Conservation (phyloP, 768 basidiomycete genomes). For the Mrakia hoshinonis region DNA sequence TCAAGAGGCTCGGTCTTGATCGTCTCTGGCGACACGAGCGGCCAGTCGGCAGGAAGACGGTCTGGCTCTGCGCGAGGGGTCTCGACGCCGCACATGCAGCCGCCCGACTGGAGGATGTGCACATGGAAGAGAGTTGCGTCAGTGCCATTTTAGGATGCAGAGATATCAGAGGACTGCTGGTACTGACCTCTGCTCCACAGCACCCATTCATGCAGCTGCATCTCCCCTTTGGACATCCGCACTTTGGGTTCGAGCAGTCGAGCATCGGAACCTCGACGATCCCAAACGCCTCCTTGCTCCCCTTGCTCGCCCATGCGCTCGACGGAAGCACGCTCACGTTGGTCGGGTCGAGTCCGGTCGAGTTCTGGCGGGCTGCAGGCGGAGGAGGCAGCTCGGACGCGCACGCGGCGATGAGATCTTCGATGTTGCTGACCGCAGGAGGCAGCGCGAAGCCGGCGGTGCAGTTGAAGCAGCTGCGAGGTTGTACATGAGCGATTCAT, state of each 20-base stretch:
- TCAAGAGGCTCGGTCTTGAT: no score
- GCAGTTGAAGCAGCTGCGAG: conserved; percentile 36
- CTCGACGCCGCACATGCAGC: not conserved
- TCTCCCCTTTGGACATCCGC: conserved; percentile 38
- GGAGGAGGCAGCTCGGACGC: conserved; percentile 36
- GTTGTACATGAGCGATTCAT: no score
- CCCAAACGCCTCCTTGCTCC: conserved; percentile 23
- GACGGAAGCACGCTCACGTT: conserved; percentile 37
- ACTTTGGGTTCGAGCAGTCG: conserved; percentile 26
- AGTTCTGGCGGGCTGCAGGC: conserved; percentile 9
- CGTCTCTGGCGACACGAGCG: not conserved
- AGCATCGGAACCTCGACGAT: conserved; percentile 10
- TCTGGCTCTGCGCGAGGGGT: not conserved
- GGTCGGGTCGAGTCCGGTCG: conserved; percentile 30
- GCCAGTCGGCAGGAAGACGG: not conserved
- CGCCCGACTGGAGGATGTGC: not conserved
- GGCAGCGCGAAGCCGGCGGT: conserved; percentile 34
- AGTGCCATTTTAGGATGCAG: not conserved
- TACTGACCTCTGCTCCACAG: conserved; percentile 35
- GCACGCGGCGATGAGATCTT: conserved; percentile 35
- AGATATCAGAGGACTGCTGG: not conserved
- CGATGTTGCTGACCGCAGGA: conserved; percentile 34
- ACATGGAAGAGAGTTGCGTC: not conserved
- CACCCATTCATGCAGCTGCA: conserved; percentile 40
- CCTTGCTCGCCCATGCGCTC: conserved; percentile 32